Conservation (phyloP, 148 eudicot species). For the Oxyria digyna region DNA sequence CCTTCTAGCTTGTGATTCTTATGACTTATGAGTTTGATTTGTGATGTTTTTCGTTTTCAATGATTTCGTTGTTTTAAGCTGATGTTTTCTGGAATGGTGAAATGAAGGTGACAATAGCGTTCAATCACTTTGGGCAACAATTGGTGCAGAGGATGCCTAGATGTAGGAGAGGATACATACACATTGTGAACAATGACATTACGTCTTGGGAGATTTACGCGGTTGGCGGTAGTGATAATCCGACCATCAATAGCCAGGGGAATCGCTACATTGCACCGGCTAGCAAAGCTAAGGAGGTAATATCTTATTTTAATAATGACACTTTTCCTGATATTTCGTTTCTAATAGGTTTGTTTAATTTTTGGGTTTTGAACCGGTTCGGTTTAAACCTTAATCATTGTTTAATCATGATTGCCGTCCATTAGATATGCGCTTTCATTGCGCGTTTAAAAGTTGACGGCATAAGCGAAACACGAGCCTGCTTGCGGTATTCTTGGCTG, state of each 20-base stretch:
- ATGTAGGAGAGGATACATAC: constrained; percentile 42
- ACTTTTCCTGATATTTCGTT: not conserved
- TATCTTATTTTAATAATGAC: not conserved
- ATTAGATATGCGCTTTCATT: not conserved
- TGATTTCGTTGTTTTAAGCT: not conserved
- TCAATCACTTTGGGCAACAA: constrained; percentile 36
- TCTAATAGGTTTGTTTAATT: not conserved
- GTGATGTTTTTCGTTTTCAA: not conserved
- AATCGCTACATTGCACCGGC: constrained; percentile 42
- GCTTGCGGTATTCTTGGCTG: not conserved
- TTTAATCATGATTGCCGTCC: constrained; percentile 3
- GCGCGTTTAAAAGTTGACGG: not conserved
- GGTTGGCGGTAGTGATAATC: constrained; percentile 49
- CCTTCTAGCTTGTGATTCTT: not conserved
- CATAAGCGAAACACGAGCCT: not conserved
- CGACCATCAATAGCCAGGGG: constrained; percentile 51
- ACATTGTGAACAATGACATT: constrained; percentile 43
- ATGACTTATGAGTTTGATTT: no score
- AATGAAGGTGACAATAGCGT: constrained; percentile 30
- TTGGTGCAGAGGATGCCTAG: constrained; percentile 57
- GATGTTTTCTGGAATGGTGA: not conserved
- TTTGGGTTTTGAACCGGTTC: not conserved
- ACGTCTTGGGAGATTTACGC: constrained; percentile 44
- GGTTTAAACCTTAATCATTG: not conserved
- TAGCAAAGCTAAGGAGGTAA: constrained; percentile 34